These are phyloP conservation scores for Candida ulmi DNA, from an alignment of 805 yeast species.

Conservation along the genomic window DNA sequence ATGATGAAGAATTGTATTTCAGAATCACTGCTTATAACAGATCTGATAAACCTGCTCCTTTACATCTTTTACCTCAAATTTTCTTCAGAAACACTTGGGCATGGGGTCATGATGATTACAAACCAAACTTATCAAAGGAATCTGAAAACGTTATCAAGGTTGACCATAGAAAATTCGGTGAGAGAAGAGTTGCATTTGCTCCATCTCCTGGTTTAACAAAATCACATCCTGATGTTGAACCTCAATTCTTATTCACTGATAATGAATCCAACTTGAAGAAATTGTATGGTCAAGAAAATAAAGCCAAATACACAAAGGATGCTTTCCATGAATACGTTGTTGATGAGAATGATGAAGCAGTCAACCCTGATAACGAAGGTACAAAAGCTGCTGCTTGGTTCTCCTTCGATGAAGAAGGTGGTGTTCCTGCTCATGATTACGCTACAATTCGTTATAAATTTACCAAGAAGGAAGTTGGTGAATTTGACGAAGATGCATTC, in stretches of 20 bases:
- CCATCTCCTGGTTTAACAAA: conserved; percentile 76
- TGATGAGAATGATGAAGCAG: conserved; percentile 49
- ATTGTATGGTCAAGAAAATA: conserved; percentile 49
- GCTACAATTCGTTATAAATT: conserved; percentile 80
- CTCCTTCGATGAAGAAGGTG: conserved; percentile 67
- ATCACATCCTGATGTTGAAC: conserved; percentile 60
- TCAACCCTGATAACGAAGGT: conserved; percentile 67
- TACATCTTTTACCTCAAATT: conserved; percentile 80
- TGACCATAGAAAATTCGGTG: conserved; percentile 66
- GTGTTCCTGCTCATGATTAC: conserved; percentile 81
- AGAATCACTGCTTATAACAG: conserved; percentile 86
- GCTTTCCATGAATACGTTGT: conserved; percentile 85
- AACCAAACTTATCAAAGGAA: conserved; percentile 41
- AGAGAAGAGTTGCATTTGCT: conserved; percentile 56
- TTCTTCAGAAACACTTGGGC: conserved; percentile 88
- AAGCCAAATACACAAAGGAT: conserved; percentile 69
- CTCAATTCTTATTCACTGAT: conserved; percentile 76
- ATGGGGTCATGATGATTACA: conserved; percentile 64
- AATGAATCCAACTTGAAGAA: conserved; percentile 76
- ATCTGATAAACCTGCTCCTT: conserved; percentile 78
- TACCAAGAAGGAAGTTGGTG: conserved; percentile 36
- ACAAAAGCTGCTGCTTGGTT: conserved; percentile 87
- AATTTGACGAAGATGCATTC: conserved; percentile 67
- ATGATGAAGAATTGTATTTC: conserved; percentile 72
- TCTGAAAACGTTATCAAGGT: conserved; percentile 47